phyloP scores from a whole-genome alignment of 441 rosid genomes.

The Gossypium gossypioides region DNA sequence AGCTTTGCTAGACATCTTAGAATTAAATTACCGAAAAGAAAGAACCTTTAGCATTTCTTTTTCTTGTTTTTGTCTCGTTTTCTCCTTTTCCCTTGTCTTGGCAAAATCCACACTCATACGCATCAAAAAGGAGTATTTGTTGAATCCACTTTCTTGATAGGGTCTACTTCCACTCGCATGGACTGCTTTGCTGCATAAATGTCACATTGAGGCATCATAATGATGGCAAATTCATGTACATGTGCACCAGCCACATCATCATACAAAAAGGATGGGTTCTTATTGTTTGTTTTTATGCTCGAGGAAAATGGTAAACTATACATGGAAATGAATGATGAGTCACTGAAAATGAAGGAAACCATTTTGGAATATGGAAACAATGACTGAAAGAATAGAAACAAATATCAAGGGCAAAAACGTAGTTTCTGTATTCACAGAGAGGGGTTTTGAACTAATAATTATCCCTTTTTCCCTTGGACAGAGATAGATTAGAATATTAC shows the following conservation, averaged over 20 bases:
- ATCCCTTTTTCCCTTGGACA: background rate
- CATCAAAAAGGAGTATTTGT: background rate
- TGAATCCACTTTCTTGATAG: background rate
- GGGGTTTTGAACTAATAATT: background rate
- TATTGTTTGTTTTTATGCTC: background rate
- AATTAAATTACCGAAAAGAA: background rate
- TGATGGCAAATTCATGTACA: background rate
- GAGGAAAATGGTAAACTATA: background rate
- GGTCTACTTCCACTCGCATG: background rate
- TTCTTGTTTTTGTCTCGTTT: background rate
- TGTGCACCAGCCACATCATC: slow-evolving; percentile 7
- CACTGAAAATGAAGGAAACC: background rate
- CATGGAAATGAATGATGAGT: background rate
- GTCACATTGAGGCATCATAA: background rate
- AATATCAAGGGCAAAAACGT: background rate
- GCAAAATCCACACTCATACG: background rate
- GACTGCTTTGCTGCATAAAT: background rate
- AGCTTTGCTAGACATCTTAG: background rate
- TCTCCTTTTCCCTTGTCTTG: background rate
- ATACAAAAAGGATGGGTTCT: background rate
- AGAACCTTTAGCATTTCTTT: background rate
- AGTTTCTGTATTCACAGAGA: background rate
- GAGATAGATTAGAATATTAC: background rate
- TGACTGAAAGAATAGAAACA: background rate
- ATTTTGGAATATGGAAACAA: background rate